These are phyloP conservation scores for Termitomyces sp. DNA, from an alignment of 768 basidiomycete species.

Conservation along the genomic window DNA sequence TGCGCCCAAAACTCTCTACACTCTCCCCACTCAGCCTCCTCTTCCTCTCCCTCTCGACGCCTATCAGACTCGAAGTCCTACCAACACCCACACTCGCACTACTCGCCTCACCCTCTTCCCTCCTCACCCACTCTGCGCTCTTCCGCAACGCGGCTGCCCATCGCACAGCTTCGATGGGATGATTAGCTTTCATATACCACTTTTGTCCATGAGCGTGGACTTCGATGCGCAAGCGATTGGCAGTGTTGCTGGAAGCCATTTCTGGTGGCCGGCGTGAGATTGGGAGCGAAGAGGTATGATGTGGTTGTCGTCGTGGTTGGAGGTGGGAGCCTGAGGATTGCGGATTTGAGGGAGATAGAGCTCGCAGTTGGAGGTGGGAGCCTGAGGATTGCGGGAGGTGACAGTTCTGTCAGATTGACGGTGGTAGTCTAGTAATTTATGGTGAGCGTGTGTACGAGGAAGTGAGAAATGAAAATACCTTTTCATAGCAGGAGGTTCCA, in stretches of 20 bases:
- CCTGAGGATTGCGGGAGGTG: slow-evolving; percentile 73
- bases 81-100: slow-evolving; percentile 5
- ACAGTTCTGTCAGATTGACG: slow-evolving; percentile 87
- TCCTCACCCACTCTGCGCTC: slow-evolving; percentile 67
- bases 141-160: slow-evolving; percentile 80
- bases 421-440: slow-evolving; percentile 60
- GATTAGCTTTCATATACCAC: slow-evolving; percentile 82
- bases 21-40: slow-evolving; percentile 43
- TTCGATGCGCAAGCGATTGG: slow-evolving; percentile 79
- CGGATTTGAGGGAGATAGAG: slow-evolving; percentile 82
- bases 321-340: slow-evolving; percentile 52
- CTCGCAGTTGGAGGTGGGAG: slow-evolving; percentile 33
- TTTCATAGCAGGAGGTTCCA: too few relatives aligned
- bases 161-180: slow-evolving; percentile 83
- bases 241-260: slow-evolving; percentile 13
- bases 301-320: neutral
- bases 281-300: neutral
- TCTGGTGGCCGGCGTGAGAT: neutral
- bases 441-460: neutral
- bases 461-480: neutral
- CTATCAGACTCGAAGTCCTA: slow-evolving; percentile 1
- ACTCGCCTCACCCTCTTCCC: slow-evolving; percentile 27
- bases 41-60: slow-evolving; percentile 2
- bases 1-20: slow-evolving; percentile 33
- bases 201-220: slow-evolving; percentile 50